A percentile compares a stretch with the other conserved stretches of the same genome.
Evolutionary conservation across 2,329 filamentous ascomycete species (phyloP).

Genomic region (Cytospora chrysosperma): DNA sequence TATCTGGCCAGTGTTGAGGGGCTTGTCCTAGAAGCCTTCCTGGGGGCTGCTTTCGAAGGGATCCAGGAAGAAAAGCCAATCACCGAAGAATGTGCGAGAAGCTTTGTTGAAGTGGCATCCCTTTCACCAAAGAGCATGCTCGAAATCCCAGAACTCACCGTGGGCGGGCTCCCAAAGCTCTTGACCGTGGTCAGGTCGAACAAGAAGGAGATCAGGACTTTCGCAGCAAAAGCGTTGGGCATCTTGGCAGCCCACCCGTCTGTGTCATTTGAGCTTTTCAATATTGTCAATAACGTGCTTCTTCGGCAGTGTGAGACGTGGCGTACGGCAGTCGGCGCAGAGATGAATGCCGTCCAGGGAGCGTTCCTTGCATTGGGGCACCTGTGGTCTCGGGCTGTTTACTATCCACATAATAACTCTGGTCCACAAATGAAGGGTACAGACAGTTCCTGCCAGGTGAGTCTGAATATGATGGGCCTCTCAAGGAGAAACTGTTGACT

Average conservation of each 20-base stretch:
- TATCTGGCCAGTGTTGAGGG: slow-evolving; percentile 48
- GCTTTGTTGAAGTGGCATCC: slow-evolving; percentile 54
- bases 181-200: slow-evolving; percentile 67
- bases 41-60: slow-evolving; percentile 58
- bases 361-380: slow-evolving; percentile 46
- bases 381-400: slow-evolving; percentile 44
- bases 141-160: slow-evolving; percentile 38
- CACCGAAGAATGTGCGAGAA: slow-evolving; percentile 49
- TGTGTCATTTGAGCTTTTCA: slow-evolving; percentile 12
- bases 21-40: slow-evolving; percentile 42
- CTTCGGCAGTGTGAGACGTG: slow-evolving; percentile 56
- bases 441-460: not conserved
- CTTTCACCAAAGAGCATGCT: slow-evolving; percentile 38
- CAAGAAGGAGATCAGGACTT: slow-evolving; percentile 63
- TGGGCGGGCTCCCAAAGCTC: slow-evolving; percentile 53
- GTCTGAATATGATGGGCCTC: not conserved
- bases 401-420: slow-evolving; percentile 35
- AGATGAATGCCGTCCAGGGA: slow-evolving; percentile 48
- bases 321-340: slow-evolving; percentile 45
- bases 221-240: slow-evolving; percentile 70
- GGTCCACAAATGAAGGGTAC: not conserved
- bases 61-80: slow-evolving; percentile 46
- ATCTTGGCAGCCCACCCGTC: slow-evolving; percentile 69
- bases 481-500: slow-evolving; percentile 3
- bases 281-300: slow-evolving; percentile 38